Evolutionary conservation across 768 basidiomycete genomes (phyloP).

Genomic region (Trametes coccinea): DNA sequence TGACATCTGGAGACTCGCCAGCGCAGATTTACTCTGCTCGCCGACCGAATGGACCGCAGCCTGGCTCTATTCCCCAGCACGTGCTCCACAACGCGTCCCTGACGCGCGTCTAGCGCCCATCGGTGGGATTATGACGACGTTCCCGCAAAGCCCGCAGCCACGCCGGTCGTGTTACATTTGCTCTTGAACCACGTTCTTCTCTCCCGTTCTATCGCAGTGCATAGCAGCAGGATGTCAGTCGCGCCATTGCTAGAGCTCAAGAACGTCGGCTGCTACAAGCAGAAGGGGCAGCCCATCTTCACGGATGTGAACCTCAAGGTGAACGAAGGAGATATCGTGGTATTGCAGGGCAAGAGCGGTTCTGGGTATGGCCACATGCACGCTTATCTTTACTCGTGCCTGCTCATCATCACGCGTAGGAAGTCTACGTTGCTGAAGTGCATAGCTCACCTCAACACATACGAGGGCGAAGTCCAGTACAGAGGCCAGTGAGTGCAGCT

Average conservation of each 20-base stretch:
- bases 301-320: conserved; percentile 61
- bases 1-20: no score
- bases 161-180: no score
- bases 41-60: not conserved
- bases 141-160: not conserved
- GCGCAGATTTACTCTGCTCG: no score
- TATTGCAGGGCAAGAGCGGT: conserved; percentile 81
- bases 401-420: conserved; percentile 22
- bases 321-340: conserved; percentile 70
- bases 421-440: conserved; percentile 85
- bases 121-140: not conserved
- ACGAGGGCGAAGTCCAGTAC: conserved; percentile 63
- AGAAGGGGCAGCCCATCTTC: conserved; percentile 54
- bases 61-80: not conserved
- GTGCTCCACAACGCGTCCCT: not conserved
- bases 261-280: conserved; percentile 49
- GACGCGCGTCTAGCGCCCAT: not conserved
- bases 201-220: not conserved
- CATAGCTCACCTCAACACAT: conserved; percentile 74
- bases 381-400: no score
- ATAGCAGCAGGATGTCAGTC: conserved; percentile 8
- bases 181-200: not conserved
- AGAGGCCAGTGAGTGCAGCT: conserved; percentile 58
- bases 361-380: conserved; percentile 48
- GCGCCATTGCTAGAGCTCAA: conserved; percentile 51